phyloP scores from a whole-genome alignment of 192 early-diverging fungal species.

The Coemansia sp. region DNA sequence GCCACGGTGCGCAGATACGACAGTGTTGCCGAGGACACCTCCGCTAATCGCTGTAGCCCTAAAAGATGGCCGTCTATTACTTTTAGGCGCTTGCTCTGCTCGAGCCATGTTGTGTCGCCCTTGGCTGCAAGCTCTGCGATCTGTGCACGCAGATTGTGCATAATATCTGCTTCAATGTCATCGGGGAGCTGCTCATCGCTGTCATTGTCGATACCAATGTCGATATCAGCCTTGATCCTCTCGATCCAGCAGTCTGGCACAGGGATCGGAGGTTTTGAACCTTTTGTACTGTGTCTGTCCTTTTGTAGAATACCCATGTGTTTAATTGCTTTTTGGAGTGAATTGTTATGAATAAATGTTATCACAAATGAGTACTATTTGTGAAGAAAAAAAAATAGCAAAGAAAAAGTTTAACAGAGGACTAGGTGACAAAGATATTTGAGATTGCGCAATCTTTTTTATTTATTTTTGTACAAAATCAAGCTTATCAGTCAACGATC shows the following conservation, averaged over 20 bases:
- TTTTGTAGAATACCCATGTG: constrained; percentile 45
- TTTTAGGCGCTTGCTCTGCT: constrained; percentile 44
- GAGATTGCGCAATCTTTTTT: too few relatives aligned
- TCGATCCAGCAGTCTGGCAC: constrained; percentile 34
- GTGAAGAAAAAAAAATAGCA: constrained; percentile 4
- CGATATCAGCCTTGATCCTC: constrained; percentile 19
- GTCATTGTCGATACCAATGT: neutral
- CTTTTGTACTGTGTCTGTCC: constrained; percentile 33
- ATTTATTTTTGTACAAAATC: too few relatives aligned
- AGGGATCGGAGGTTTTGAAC: constrained; percentile 41
- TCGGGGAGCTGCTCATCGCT: neutral
- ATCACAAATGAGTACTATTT: neutral
- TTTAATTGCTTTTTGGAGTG: neutral
- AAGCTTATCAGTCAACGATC: too few relatives aligned
- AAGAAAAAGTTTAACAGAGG: neutral
- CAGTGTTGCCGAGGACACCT: constrained; percentile 21
- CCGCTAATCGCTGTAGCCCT: constrained; percentile 9
- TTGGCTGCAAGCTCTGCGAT: constrained; percentile 6
- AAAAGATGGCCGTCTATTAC: constrained; percentile 11
- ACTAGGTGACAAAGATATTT: too few relatives aligned
- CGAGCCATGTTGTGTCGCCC: constrained; percentile 28
- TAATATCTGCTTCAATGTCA: constrained; percentile 13
- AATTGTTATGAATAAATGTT: neutral
- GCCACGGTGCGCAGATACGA: constrained; percentile 30
- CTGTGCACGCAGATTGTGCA: constrained; percentile 9